Percentiles rank a stretch among this genome's conserved stretches.
phyloP scores from a whole-genome alignment of 2,329 filamentous ascomycete genomes.

The Fusarium sterilihyphosum region DNA sequence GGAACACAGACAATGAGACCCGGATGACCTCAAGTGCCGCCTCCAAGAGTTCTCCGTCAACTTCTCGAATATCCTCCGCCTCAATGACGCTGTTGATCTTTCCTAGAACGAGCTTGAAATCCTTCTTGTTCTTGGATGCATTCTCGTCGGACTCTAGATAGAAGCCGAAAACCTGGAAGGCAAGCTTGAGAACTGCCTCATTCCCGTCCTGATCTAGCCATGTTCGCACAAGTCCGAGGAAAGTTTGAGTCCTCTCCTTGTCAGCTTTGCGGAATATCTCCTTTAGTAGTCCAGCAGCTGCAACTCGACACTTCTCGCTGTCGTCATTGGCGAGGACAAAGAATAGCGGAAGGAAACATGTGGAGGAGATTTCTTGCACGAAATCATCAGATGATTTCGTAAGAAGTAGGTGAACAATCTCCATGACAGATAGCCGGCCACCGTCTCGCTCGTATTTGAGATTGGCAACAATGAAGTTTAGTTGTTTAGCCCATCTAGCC shows the following conservation, averaged over 20 bases:
- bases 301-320: conserved; percentile 82
- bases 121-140: conserved; percentile 69
- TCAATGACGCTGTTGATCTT: conserved; percentile 64
- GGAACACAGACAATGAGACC: conserved; percentile 73
- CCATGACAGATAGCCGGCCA: conserved; percentile 91
- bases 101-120: conserved; percentile 70
- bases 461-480: conserved; percentile 89
- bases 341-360: conserved; percentile 86
- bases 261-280: conserved; percentile 83
- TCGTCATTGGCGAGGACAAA: conserved; percentile 90
- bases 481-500: conserved; percentile 86
- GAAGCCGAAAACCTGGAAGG: conserved; percentile 82
- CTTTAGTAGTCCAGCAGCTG: conserved; percentile 82
- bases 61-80: conserved; percentile 61
- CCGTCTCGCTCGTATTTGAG: conserved; percentile 89
- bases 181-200: conserved; percentile 73
- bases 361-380: conserved; percentile 81
- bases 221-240: conserved; percentile 74
- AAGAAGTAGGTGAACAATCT: conserved; percentile 86
- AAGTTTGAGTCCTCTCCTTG: conserved; percentile 74
- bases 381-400: conserved; percentile 85
- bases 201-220: conserved; percentile 85
- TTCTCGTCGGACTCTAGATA: conserved; percentile 79
- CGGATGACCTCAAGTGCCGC: conserved; percentile 76
- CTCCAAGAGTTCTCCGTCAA: conserved; percentile 78